Conservation (phyloP, 2,329 filamentous ascomycete genomes). For the Aspergillus niger region DNA sequence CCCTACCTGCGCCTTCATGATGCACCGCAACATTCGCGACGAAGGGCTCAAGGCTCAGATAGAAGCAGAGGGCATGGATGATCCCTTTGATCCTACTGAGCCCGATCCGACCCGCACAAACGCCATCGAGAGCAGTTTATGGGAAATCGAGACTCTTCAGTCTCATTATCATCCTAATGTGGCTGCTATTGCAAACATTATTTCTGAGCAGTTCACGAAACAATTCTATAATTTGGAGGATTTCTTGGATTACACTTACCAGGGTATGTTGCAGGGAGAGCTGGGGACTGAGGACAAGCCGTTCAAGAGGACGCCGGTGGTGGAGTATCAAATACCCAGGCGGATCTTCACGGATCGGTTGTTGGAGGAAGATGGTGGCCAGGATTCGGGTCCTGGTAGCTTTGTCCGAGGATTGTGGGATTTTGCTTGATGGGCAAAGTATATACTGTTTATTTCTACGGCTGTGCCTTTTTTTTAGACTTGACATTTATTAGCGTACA, state of each 20-base stretch:
- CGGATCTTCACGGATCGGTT: constrained; percentile 63
- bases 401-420: constrained; percentile 43
- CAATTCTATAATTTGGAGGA: constrained; percentile 93
- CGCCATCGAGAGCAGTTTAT: constrained; percentile 89
- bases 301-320: constrained; percentile 80
- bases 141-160: constrained; percentile 90
- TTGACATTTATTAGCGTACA: constrained; percentile 20
- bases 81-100: constrained; percentile 77
- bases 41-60: constrained; percentile 60
- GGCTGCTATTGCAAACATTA: constrained; percentile 87
- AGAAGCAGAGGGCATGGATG: constrained; percentile 64
- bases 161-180: constrained; percentile 97
- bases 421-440: constrained; percentile 28
- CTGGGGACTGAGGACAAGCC: constrained; percentile 66
- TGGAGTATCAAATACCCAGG: constrained; percentile 94
- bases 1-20: constrained; percentile 91
- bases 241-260: constrained; percentile 92
- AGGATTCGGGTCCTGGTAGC: constrained; percentile 40
- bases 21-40: constrained; percentile 73
- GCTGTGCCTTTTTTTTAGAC: constrained; percentile 4
- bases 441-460: neutral
- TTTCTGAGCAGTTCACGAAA: constrained; percentile 97
- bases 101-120: constrained; percentile 78
- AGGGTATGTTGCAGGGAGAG: constrained; percentile 75
- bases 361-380: constrained; percentile 43